Percentiles rank a stretch among this genome's conserved stretches.
phyloP scores from a whole-genome alignment of 2,329 filamentous ascomycete species.

The Aureobasidium sp. region DNA sequence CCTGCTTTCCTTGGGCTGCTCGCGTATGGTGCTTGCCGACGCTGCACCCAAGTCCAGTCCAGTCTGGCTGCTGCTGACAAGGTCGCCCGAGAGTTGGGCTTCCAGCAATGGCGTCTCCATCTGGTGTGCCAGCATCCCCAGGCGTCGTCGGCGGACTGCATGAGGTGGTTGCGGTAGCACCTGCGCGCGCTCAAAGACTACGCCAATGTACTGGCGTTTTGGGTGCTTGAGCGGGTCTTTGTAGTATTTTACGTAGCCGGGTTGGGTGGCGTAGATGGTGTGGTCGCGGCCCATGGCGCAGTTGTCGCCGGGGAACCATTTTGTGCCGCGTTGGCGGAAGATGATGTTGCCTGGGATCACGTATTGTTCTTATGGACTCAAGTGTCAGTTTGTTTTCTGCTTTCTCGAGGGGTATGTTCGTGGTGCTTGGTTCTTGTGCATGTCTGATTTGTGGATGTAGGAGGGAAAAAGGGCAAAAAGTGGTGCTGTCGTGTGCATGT shows the following conservation, averaged over 20 bases:
- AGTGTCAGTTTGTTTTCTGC: neutral
- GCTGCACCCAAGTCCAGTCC: slow-evolving; percentile 18
- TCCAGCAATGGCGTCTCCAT: slow-evolving; percentile 22
- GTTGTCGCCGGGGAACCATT: slow-evolving; percentile 94
- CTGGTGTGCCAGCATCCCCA: slow-evolving; percentile 61
- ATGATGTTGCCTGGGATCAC: slow-evolving; percentile 96
- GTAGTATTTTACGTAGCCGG: slow-evolving; percentile 96
- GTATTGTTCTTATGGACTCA: slow-evolving; percentile 60
- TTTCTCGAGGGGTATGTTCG: neutral
- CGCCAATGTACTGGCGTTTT: slow-evolving; percentile 87
- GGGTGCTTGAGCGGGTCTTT: slow-evolving; percentile 76
- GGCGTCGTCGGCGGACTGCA: slow-evolving; percentile 63
- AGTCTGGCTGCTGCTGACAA: slow-evolving; percentile 17
- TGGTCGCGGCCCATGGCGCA: slow-evolving; percentile 92
- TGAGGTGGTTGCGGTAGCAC: slow-evolving; percentile 69
- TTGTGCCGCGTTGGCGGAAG: slow-evolving; percentile 90
- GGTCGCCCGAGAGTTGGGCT: slow-evolving; percentile 14
- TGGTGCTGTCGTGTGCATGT: neutral
- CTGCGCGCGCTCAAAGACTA: slow-evolving; percentile 77
- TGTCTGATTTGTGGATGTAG: neutral
- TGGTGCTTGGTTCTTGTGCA: neutral
- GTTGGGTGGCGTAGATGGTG: slow-evolving; percentile 79
- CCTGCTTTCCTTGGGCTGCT: slow-evolving; percentile 19
- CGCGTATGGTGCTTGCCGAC: slow-evolving; percentile 21
- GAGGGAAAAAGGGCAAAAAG: neutral